phyloP scores from a whole-genome alignment of 1,284 basidiomycete genomes.

The Stereum hirsutum region DNA sequence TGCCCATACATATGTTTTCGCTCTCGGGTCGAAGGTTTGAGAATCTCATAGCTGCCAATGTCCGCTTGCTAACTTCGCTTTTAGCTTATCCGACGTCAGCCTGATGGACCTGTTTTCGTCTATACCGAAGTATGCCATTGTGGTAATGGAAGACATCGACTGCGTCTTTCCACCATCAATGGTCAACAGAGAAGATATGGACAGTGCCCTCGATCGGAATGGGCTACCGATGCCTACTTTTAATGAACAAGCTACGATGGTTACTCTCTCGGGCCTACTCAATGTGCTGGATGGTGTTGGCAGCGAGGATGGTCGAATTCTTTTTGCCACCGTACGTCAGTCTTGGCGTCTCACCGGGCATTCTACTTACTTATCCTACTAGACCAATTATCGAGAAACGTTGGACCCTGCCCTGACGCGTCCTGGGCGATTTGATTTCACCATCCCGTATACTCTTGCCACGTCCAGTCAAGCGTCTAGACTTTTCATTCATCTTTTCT shows the following conservation, averaged over 20 bases:
- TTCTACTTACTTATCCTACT: too few relatives aligned
- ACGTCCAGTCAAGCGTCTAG: not conserved
- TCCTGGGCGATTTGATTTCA: conserved; percentile 1
- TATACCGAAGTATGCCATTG: conserved; percentile 1
- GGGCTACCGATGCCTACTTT: not conserved
- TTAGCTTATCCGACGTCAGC: conserved; percentile 3
- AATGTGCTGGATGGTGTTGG: conserved; percentile 2
- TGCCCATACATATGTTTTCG: conserved; percentile 1
- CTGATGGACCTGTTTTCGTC: not conserved
- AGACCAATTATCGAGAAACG: conserved; percentile 1
- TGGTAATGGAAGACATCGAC: conserved; percentile 4
- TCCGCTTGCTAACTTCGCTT: not conserved
- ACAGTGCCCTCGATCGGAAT: not conserved
- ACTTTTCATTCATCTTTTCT: conserved; percentile 1
- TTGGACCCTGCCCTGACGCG: conserved; percentile 2
- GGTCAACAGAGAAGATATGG: not conserved
- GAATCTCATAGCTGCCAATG: not conserved
- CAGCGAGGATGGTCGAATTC: conserved; percentile 2
- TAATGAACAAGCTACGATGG: not conserved
- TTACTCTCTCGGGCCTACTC: conserved; percentile 3
- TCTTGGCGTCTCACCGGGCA: not conserved
- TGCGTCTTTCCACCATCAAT: conserved; percentile 3
- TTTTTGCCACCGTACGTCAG: conserved; percentile 1
- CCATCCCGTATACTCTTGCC: not conserved
- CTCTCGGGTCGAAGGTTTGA: not conserved